Evolutionary conservation across 768 basidiomycete genomes (phyloP).

Genomic region (Boletus rufocinnamomeus): DNA sequence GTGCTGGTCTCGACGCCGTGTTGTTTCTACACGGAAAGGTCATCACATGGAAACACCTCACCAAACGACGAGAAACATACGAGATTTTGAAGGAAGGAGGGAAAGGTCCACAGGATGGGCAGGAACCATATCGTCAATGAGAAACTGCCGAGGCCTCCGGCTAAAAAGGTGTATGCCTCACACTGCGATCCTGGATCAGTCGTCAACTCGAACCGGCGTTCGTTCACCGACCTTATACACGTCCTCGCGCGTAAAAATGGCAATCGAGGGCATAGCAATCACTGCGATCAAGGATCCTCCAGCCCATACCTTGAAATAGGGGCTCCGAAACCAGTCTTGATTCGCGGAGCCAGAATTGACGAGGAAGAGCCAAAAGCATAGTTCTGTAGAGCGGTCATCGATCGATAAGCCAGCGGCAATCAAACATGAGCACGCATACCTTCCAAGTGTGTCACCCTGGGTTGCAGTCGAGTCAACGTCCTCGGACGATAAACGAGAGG

Average conservation of each 20-base stretch:
- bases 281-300: constrained; percentile 62
- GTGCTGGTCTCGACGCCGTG: constrained; percentile 66
- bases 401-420: background rate
- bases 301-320: constrained; percentile 74
- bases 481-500: background rate
- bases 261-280: constrained; percentile 68
- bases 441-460: constrained; percentile 78
- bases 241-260: constrained; percentile 62
- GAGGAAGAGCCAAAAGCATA: too few relatives aligned
- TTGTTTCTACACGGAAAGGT: constrained; percentile 42
- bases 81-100: constrained; percentile 58
- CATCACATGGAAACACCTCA: background rate
- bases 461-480: background rate
- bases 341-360: too few relatives aligned
- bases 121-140: constrained; percentile 74
- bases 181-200: constrained; percentile 43
- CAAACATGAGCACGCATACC: constrained; percentile 42
- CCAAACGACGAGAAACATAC: constrained; percentile 41
- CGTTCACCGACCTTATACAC: constrained; percentile 52
- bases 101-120: constrained; percentile 73
- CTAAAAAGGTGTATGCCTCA: constrained; percentile 69
- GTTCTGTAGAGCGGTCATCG: constrained; percentile 44
- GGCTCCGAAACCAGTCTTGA: too few relatives aligned
- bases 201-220: background rate
- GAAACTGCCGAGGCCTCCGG: constrained; percentile 69